These are phyloP conservation scores for Musa beccarii DNA, from an alignment of 176 grass and related monocot species.

Conservation along the genomic window DNA sequence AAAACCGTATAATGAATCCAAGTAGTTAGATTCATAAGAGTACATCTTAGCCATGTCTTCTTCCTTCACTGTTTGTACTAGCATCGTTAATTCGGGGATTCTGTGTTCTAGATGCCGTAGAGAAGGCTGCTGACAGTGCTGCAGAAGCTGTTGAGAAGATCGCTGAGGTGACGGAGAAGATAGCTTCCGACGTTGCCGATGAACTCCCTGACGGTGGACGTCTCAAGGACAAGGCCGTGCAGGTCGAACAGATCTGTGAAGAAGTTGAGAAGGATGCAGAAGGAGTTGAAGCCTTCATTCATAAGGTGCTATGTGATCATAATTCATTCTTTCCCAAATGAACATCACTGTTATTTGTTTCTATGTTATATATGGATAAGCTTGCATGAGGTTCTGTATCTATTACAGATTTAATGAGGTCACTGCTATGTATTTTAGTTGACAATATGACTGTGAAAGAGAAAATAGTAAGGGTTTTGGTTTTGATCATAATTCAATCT, in stretches of 20 bases:
- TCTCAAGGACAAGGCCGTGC: conserved; percentile 32
- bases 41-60: no score
- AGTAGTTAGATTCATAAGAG: neutral
- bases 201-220: conserved; percentile 36
- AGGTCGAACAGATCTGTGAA: conserved; percentile 49
- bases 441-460: no score
- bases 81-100: neutral
- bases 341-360: no score
- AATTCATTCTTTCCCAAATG: neutral
- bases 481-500: no score
- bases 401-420: no score
- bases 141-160: conserved; percentile 45
- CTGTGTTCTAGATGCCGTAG: conserved; percentile 29
- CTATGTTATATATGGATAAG: no score
- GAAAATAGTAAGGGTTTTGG: no score
- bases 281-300: conserved; percentile 46
- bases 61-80: neutral
- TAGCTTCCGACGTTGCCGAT: conserved; percentile 37
- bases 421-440: no score
- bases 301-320: conserved; percentile 35
- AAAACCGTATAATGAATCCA: neutral
- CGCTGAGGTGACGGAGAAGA: conserved; percentile 50
- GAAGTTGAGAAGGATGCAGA: conserved; percentile 53
- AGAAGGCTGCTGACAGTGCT: conserved; percentile 27
- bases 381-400: no score